These are phyloP conservation scores for Hypericum androsaemum DNA, from an alignment of 345 rosid species.

Conservation along the genomic window DNA sequence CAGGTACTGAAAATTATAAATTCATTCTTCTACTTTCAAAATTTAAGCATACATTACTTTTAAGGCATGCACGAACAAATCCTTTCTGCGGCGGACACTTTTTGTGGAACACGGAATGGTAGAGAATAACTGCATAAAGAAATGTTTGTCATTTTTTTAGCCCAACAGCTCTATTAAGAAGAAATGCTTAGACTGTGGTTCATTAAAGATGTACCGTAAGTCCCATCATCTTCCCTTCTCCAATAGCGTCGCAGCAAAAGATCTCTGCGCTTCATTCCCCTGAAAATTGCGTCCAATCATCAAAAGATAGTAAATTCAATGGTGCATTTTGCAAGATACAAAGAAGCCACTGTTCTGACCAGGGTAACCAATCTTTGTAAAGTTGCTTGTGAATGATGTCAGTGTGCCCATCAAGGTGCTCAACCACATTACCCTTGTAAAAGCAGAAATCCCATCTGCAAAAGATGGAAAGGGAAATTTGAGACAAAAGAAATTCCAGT, in stretches of 20 bases:
- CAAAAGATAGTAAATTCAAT: background rate
- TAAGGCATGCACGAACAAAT: conserved; percentile 79
- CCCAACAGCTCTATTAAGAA: background rate
- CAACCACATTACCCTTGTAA: conserved; percentile 59
- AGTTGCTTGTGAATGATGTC: conserved; percentile 59
- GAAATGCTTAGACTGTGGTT: background rate
- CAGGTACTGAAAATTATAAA: too few relatives aligned
- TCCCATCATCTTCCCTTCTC: conserved; percentile 96
- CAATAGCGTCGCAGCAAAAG: conserved; percentile 72
- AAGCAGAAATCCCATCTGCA: conserved; percentile 92
- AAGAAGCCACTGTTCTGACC: conserved; percentile 27
- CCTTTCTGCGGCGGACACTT: conserved; percentile 61
- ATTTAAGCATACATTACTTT: conserved; percentile 57
- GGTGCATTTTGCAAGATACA: too few relatives aligned
- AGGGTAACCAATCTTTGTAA: conserved; percentile 73
- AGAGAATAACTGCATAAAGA: conserved; percentile 60
- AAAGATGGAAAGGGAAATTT: conserved; percentile 7
- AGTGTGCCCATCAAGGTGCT: conserved; percentile 88
- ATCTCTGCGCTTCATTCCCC: conserved; percentile 81
- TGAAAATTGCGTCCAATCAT: conserved; percentile 15
- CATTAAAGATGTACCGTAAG: conserved; percentile 51
- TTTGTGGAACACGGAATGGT: conserved; percentile 80
- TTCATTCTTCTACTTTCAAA: background rate
- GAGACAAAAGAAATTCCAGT: background rate
- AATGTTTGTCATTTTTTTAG: conserved; percentile 6